Conservation (phyloP, 1,139 yeast species). For the Suhomyces chickasaworum region DNA sequence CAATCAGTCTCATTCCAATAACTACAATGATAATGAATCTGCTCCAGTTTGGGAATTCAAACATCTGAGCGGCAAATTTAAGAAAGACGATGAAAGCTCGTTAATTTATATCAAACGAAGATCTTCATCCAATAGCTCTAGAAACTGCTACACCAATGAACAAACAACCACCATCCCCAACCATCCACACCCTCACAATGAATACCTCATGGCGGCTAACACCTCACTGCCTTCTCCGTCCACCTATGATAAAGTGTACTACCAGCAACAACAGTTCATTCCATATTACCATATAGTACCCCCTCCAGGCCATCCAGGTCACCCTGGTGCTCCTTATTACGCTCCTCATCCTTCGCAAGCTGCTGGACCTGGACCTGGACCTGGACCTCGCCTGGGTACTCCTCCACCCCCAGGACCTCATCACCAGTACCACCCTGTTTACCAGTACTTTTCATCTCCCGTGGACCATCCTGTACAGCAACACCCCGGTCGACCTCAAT, state of each 20-base stretch:
- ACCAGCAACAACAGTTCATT: conserved; percentile 13
- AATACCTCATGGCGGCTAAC: conserved; percentile 12
- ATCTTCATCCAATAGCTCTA: conserved; percentile 34
- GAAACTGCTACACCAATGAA: conserved; percentile 11
- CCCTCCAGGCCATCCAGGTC: conserved; percentile 4
- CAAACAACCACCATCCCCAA: conserved; percentile 14
- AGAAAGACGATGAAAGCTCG: conserved; percentile 70
- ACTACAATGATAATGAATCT: conserved; percentile 25
- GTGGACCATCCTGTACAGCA: conserved; percentile 6
- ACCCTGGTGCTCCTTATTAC: conserved; percentile 3
- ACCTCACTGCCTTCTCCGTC: conserved; percentile 9
- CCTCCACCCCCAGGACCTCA: conserved; percentile 2
- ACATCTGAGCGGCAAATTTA: conserved; percentile 78
- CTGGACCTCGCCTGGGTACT: not conserved
- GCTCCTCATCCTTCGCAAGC: not conserved
- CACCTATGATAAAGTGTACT: conserved; percentile 11
- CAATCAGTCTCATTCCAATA: conserved; percentile 14
- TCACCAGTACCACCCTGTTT: conserved; percentile 3
- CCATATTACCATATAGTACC: conserved; percentile 14
- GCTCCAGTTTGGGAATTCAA: conserved; percentile 79
- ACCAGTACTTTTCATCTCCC: not conserved
- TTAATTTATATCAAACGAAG: conserved; percentile 71
- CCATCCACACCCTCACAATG: conserved; percentile 12
- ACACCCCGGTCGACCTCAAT: conserved; percentile 6
- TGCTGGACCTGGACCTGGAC: too few species aligned